Conservation (phyloP, 2,329 filamentous ascomycete species). For the Penicillium frequentans region DNA sequence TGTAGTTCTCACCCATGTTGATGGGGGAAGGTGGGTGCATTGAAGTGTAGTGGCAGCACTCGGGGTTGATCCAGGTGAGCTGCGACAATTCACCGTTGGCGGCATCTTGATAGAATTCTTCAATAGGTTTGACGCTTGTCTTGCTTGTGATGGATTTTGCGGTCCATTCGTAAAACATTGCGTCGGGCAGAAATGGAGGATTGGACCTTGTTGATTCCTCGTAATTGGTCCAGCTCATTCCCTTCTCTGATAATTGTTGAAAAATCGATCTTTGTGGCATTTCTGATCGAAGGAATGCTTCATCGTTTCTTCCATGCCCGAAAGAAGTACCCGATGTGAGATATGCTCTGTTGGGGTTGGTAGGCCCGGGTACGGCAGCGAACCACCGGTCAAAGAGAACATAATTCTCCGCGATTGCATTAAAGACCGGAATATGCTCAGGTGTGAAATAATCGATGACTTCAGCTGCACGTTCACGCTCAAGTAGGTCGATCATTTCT, state of each 20-base stretch:
- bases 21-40: constrained; percentile 49
- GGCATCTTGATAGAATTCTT: constrained; percentile 48
- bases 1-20: constrained; percentile 45
- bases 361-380: constrained; percentile 41
- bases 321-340: constrained; percentile 43
- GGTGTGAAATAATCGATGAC: constrained; percentile 47
- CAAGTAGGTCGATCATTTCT: constrained; percentile 23
- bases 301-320: constrained; percentile 41
- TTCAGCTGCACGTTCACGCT: constrained; percentile 41
- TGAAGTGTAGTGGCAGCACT: constrained; percentile 52
- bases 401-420: constrained; percentile 44
- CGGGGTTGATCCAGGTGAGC: constrained; percentile 53
- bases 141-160: constrained; percentile 29
- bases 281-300: constrained; percentile 32
- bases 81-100: constrained; percentile 44
- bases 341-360: constrained; percentile 39
- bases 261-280: constrained; percentile 43
- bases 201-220: constrained; percentile 39
- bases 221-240: constrained; percentile 51
- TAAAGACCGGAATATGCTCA: constrained; percentile 44
- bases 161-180: constrained; percentile 37
- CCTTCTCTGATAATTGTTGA: constrained; percentile 41
- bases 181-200: constrained; percentile 12
- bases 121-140: constrained; percentile 38
- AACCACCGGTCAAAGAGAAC: constrained; percentile 49